Percentiles rank a stretch among this genome's conserved stretches.
Evolutionary conservation across 1,284 basidiomycete genomes (phyloP).

Genomic region (Singerocomus inundabilis): DNA sequence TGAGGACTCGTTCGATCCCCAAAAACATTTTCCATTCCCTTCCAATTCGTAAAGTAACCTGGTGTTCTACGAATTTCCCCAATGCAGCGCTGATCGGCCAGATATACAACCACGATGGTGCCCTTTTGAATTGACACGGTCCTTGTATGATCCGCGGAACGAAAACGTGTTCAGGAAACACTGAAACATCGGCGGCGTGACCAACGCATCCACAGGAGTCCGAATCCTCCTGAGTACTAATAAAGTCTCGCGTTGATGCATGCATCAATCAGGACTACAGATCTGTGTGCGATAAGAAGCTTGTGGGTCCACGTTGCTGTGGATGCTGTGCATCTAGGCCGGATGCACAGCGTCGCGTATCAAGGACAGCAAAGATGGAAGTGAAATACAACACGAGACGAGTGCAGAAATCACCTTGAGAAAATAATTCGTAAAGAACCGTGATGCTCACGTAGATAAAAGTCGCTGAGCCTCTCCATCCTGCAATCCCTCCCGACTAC

Average conservation of each 20-base stretch:
- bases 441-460: constrained; percentile 18
- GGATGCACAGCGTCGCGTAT: background rate
- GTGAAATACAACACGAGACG: constrained; percentile 9
- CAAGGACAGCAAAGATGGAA: constrained; percentile 2
- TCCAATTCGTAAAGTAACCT: constrained; percentile 17
- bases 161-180: background rate
- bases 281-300: constrained; percentile 22
- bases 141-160: constrained; percentile 13
- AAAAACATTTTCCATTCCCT: constrained; percentile 1
- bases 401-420: constrained; percentile 8
- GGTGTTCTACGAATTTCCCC: constrained; percentile 16
- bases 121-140: background rate
- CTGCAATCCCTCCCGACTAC: background rate
- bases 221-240: background rate
- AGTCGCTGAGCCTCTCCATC: background rate
- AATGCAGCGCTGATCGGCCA: constrained; percentile 13
- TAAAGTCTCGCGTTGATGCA: background rate
- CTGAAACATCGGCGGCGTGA: constrained; percentile 1
- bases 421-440: constrained; percentile 15
- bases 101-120: constrained; percentile 12
- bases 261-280: background rate
- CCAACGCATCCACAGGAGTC: background rate
- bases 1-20: background rate
- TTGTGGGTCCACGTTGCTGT: constrained; percentile 28
- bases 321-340: constrained; percentile 1